These are phyloP conservation scores for Saccharomycopsis vini DNA, from an alignment of 805 yeast genomes.

Conservation along the genomic window DNA sequence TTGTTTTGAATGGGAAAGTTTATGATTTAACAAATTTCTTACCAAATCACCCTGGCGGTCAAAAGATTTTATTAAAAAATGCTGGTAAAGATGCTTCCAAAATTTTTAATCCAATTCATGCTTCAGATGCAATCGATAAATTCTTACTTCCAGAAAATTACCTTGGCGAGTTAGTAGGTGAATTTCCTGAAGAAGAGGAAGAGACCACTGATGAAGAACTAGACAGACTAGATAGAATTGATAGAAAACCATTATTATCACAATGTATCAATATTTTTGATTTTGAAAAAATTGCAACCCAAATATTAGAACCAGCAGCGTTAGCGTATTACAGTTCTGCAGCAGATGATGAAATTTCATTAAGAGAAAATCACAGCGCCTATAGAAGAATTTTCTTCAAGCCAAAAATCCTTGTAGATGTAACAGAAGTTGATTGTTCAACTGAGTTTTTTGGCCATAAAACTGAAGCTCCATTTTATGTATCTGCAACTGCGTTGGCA, in stretches of 20 bases:
- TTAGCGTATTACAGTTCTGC: conserved; percentile 41
- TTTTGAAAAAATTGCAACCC: conserved; percentile 33
- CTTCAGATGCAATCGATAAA: conserved; percentile 8
- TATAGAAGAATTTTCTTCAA: conserved; percentile 35
- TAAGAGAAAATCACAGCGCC: conserved; percentile 36
- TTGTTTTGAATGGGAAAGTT: conserved; percentile 28
- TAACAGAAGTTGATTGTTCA: conserved; percentile 29
- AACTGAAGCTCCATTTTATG: conserved; percentile 38
- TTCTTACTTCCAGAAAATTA: not conserved
- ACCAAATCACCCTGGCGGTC: conserved; percentile 46
- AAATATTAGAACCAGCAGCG: conserved; percentile 27
- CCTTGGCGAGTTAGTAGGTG: conserved; percentile 3
- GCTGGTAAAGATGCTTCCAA: conserved; percentile 45
- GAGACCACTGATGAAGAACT: conserved; percentile 19
- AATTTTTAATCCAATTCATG: conserved; percentile 20
- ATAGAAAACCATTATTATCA: conserved; percentile 26
- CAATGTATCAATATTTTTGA: conserved; percentile 30
- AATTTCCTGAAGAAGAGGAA: conserved; percentile 6
- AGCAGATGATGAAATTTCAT: conserved; percentile 39
- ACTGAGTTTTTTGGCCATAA: conserved; percentile 43
- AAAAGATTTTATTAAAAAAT: conserved; percentile 31
- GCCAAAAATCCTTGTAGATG: conserved; percentile 35
- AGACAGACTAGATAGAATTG: conserved; percentile 15
- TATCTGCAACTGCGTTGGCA: conserved; percentile 41
- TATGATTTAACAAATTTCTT: conserved; percentile 33